Conservation (phyloP, 2,329 filamentous ascomycete species). For the Phoma herbarum region DNA sequence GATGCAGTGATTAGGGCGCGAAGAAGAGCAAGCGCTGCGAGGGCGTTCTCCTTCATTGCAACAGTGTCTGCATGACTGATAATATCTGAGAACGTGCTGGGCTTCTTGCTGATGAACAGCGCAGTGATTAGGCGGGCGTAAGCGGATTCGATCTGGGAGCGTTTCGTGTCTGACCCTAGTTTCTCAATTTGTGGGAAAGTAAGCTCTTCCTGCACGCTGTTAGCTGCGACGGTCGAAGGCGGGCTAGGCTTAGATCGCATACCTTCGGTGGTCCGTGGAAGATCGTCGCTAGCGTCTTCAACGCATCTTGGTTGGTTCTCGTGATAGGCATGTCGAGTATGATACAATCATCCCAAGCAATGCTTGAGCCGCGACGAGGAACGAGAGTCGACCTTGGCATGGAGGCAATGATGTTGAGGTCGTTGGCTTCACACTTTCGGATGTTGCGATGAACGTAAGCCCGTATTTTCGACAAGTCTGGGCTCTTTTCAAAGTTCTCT, state of each 20-base stretch:
- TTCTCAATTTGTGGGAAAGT: slow-evolving; percentile 48
- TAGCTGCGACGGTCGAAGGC: too few relatives aligned
- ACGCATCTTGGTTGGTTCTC: slow-evolving; percentile 61
- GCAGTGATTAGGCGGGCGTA: slow-evolving; percentile 65
- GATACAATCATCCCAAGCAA: slow-evolving; percentile 48
- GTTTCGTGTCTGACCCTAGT: slow-evolving; percentile 34
- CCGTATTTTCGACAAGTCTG: slow-evolving; percentile 57
- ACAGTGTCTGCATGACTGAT: slow-evolving; percentile 64
- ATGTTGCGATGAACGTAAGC: slow-evolving; percentile 59
- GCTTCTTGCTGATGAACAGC: slow-evolving; percentile 61
- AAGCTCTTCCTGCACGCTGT: slow-evolving; percentile 38
- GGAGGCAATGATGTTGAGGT: slow-evolving; percentile 65
- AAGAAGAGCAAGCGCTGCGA: slow-evolving; percentile 64
- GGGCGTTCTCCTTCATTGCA: slow-evolving; percentile 64
- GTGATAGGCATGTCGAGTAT: slow-evolving; percentile 62
- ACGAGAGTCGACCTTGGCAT: slow-evolving; percentile 64
- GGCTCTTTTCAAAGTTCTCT: slow-evolving; percentile 61
- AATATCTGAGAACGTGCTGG: slow-evolving; percentile 62
- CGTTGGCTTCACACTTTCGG: slow-evolving; percentile 63
- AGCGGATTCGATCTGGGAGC: slow-evolving; percentile 58
- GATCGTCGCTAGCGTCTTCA: slow-evolving; percentile 64
- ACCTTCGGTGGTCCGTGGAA: slow-evolving; percentile 62
- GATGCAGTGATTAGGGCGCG: slow-evolving; percentile 62
- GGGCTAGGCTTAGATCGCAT: too few relatives aligned
- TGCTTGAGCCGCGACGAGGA: slow-evolving; percentile 52